Percentiles rank a stretch among this genome's conserved stretches.
phyloP scores from a whole-genome alignment of 176 grass and related monocot species.

The Tuctoria greenei region DNA sequence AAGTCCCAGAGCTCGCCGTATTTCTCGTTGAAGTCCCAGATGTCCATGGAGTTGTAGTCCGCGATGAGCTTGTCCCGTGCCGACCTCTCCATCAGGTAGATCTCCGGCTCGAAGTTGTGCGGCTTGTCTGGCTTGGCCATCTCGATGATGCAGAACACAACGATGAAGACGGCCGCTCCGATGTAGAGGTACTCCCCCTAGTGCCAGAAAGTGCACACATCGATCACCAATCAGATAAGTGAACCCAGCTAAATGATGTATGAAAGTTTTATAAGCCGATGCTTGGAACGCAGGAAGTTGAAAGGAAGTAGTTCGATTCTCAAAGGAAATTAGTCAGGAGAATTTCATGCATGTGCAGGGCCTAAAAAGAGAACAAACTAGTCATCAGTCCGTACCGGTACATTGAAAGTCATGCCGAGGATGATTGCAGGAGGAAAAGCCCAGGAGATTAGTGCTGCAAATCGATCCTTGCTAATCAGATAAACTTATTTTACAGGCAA shows the following conservation, averaged over 20 bases:
- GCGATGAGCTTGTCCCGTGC: conserved; percentile 88
- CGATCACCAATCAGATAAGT: background rate
- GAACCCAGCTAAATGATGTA: conserved; percentile 27
- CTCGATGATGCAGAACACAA: conserved; percentile 83
- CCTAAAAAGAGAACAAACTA: background rate
- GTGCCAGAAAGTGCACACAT: background rate
- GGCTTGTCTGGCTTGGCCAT: conserved; percentile 91
- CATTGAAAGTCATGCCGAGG: conserved; percentile 71
- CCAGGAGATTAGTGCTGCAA: conserved; percentile 86
- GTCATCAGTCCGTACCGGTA: conserved; percentile 54
- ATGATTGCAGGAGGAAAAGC: conserved; percentile 79
- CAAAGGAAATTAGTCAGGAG: background rate
- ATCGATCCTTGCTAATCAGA: conserved; percentile 31
- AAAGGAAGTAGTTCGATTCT: background rate
- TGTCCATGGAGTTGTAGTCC: conserved; percentile 94
- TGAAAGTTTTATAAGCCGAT: background rate
- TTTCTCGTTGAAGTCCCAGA: conserved; percentile 99
- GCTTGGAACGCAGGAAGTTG: background rate
- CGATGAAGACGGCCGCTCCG: conserved; percentile 64
- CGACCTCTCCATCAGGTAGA: conserved; percentile 92
- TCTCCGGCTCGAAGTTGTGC: conserved; percentile 94
- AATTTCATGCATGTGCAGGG: background rate
- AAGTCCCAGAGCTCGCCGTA: conserved; percentile 98
- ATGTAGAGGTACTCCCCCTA: conserved; percentile 96
- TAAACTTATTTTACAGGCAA: background rate